Conservation (phyloP, 2,329 filamentous ascomycete species). For the Cordyceps farinosa region DNA sequence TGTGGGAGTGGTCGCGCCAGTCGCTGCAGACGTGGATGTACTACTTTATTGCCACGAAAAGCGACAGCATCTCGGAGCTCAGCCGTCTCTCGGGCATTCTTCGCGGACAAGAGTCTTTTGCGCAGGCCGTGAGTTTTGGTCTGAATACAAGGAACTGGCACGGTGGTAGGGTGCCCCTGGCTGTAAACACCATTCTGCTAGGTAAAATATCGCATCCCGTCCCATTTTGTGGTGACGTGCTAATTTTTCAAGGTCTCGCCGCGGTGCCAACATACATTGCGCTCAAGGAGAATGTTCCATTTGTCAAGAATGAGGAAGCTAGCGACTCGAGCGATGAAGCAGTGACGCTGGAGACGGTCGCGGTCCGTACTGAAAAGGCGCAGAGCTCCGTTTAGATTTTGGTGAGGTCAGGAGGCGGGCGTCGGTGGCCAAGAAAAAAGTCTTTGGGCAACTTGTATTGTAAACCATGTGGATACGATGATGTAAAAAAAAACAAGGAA, state of each 20-base stretch:
- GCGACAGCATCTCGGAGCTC: conserved; percentile 53
- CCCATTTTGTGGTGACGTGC: neutral
- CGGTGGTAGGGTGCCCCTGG: conserved; percentile 37
- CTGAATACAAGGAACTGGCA: conserved; percentile 37
- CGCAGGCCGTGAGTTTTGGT: conserved; percentile 38
- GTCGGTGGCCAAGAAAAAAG: neutral
- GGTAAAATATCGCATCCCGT: conserved; percentile 25
- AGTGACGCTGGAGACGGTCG: neutral
- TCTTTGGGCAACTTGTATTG: neutral
- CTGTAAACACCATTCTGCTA: conserved; percentile 37
- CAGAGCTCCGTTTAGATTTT: neutral
- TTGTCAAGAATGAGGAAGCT: conserved; percentile 20
- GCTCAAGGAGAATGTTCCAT: conserved; percentile 27
- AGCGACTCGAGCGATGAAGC: conserved; percentile 8
- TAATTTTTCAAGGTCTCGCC: conserved; percentile 25
- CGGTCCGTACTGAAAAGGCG: neutral
- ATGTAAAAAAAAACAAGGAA: neutral
- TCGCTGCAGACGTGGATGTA: conserved; percentile 55
- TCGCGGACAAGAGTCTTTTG: conserved; percentile 40
- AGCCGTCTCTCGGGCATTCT: conserved; percentile 38
- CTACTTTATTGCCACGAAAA: conserved; percentile 52
- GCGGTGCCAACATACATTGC: conserved; percentile 29
- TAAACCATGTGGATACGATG: neutral
- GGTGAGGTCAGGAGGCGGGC: neutral
- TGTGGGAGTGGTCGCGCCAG: conserved; percentile 50